Conservation (phyloP, 495 filamentous ascomycete genomes). For the Jackrogersella minutella region DNA sequence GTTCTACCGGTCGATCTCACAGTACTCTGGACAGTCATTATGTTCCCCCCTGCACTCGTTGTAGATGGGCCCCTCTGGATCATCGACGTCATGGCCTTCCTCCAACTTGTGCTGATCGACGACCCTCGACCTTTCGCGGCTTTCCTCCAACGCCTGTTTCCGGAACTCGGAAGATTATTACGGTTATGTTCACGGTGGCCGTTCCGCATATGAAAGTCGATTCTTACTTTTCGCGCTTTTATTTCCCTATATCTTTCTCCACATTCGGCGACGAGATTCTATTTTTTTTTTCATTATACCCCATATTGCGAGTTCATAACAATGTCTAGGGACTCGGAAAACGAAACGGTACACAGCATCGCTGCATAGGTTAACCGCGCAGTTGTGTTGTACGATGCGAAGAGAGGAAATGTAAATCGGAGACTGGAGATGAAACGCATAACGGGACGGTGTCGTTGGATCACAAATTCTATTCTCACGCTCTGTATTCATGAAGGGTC, state of each 20-base stretch:
- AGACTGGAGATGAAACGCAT: slow-evolving; percentile 23
- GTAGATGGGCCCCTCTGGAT: no score
- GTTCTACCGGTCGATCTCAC: slow-evolving; percentile 1
- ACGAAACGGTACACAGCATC: slow-evolving; percentile 6
- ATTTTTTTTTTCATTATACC: slow-evolving; percentile 25
- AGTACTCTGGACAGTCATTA: background rate
- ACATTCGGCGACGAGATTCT: background rate
- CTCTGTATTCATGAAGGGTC: background rate
- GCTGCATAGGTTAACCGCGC: background rate
- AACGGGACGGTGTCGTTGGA: slow-evolving; percentile 21
- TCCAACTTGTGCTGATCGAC: background rate
- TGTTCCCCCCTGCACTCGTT: background rate
- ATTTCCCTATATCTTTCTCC: background rate
- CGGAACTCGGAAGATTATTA: background rate
- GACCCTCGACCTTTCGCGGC: slow-evolving; percentile 3
- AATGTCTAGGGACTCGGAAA: background rate
- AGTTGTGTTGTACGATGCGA: slow-evolving; percentile 1
- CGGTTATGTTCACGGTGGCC: background rate
- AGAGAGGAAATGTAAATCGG: slow-evolving; percentile 13
- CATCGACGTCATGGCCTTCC: background rate
- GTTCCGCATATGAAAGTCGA: background rate
- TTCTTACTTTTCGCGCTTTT: background rate
- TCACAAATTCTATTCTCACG: slow-evolving; percentile 16
- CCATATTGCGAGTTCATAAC: slow-evolving; percentile 17
- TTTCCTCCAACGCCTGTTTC: background rate